phyloP scores from a whole-genome alignment of 345 rosid genomes.

The Bruguiera sexangula region DNA sequence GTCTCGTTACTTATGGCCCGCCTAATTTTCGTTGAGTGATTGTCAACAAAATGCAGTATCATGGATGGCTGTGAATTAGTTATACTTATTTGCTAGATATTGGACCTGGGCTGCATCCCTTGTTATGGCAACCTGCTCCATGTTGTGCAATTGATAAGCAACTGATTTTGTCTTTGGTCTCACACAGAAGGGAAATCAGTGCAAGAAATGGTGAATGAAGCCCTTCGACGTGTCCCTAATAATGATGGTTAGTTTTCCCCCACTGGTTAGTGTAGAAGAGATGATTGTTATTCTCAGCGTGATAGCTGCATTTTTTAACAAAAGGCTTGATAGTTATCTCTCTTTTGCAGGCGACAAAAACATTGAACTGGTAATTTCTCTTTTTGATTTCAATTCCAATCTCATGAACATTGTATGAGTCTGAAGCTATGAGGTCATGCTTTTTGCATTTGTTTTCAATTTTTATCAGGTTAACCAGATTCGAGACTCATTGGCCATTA shows the following conservation, averaged over 20 bases:
- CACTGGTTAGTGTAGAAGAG: background rate
- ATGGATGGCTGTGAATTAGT: background rate
- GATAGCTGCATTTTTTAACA: background rate
- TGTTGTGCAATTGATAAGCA: conserved; percentile 2
- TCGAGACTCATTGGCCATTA: conserved; percentile 83
- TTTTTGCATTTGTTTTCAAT: conserved; percentile 4
- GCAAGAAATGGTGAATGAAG: conserved; percentile 95
- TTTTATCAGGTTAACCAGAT: conserved; percentile 78
- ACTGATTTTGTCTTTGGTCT: conserved; percentile 20
- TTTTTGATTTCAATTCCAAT: conserved; percentile 7
- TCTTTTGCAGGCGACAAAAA: conserved; percentile 80
- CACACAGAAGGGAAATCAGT: conserved; percentile 91
- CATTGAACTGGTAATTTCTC: conserved; percentile 66
- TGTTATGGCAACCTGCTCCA: background rate
- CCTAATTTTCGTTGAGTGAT: background rate
- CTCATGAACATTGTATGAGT: conserved; percentile 9
- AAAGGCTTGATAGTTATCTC: conserved; percentile 29
- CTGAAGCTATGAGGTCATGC: conserved; percentile 9
- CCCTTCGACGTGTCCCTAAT: conserved; percentile 83
- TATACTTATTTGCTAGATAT: background rate
- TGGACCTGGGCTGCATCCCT: background rate
- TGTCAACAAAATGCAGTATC: background rate
- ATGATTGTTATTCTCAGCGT: background rate
- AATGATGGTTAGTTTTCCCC: conserved; percentile 54
- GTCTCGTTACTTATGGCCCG: background rate